A percentile compares a stretch with the other conserved stretches of the same genome.
These are phyloP conservation scores for Theileria annulata DNA, from an alignment of 169 alveolate genomes.

Conservation along the genomic window DNA sequence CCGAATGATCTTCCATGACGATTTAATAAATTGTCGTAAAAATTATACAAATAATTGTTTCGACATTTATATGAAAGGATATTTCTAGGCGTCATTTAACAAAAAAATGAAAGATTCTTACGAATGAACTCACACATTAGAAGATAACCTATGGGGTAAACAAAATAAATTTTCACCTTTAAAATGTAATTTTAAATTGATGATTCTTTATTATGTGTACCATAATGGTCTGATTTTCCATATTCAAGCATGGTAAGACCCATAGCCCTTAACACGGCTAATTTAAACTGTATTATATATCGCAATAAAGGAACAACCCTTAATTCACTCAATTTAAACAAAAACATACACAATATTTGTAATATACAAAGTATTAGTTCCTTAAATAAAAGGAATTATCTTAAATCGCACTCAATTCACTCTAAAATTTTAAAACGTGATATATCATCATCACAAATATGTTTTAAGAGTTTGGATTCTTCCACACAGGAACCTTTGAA, in stretches of 20 bases:
- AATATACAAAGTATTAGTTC: too few relatives aligned
- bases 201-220: too few relatives aligned
- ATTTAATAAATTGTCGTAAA: not conserved
- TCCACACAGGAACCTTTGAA: not conserved
- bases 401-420: not conserved
- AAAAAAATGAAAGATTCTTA: not conserved
- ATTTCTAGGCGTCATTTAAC: not conserved
- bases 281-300: not conserved
- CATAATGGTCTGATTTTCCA: too few relatives aligned
- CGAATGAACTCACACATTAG: not conserved
- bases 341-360: not conserved
- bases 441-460: not conserved
- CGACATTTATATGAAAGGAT: not conserved
- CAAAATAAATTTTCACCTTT: not conserved
- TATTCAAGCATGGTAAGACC: not conserved
- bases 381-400: too few relatives aligned
- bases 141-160: constrained; percentile 4
- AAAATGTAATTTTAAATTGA: not conserved
- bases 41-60: not conserved
- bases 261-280: not conserved
- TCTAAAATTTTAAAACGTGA: not conserved
- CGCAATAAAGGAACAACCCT: not conserved
- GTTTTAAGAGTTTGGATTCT: constrained; percentile 2
- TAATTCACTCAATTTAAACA: not conserved
- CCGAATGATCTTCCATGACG: not conserved